These are phyloP conservation scores for Dimocarpus longan DNA, from an alignment of 345 rosid genomes.

Conservation along the genomic window DNA sequence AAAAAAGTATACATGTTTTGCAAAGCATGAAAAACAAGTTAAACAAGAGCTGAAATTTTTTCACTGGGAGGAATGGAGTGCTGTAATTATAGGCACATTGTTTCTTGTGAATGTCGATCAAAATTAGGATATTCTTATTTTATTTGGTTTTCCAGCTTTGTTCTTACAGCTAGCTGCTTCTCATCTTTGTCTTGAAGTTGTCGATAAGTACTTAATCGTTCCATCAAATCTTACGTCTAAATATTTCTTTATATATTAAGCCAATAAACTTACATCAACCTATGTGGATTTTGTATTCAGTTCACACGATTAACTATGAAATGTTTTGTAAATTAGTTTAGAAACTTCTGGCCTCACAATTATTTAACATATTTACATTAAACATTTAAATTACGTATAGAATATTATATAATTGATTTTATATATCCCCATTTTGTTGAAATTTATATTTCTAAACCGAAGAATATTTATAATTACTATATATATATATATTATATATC, in stretches of 20 bases:
- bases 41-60: constrained; percentile 28
- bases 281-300: too few species aligned
- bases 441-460: background rate
- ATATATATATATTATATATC: too few species aligned
- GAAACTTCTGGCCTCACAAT: too few species aligned
- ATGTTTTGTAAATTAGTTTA: too few species aligned
- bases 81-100: constrained; percentile 23
- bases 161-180: constrained; percentile 24
- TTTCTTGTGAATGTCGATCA: constrained; percentile 23
- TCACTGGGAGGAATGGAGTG: background rate
- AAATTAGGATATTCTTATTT: constrained; percentile 20
- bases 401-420: too few species aligned
- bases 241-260: too few species aligned
- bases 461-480: background rate
- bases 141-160: constrained; percentile 7
- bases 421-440: too few species aligned
- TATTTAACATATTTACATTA: too few species aligned
- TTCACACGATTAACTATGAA: too few species aligned
- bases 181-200: background rate
- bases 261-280: too few species aligned
- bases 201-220: background rate
- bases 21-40: background rate
- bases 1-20: background rate
- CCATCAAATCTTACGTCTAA: background rate
- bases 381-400: too few species aligned